Percentiles rank a stretch among this genome's conserved stretches.
These are phyloP conservation scores for Cyclaneusma minus DNA, from an alignment of 2,329 filamentous ascomycete genomes.

Conservation along the genomic window DNA sequence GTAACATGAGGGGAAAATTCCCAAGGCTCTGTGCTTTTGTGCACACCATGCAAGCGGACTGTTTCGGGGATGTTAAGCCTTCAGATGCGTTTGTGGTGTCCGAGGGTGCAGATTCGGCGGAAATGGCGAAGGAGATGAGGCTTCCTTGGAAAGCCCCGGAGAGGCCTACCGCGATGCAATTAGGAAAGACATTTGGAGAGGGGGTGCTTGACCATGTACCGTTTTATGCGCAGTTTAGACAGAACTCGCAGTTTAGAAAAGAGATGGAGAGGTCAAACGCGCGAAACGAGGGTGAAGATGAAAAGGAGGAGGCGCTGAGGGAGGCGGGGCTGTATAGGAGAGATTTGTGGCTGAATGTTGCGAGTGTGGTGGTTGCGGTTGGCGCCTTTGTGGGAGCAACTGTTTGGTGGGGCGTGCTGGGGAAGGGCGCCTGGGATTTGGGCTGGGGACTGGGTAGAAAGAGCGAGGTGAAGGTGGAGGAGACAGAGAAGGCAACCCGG, in stretches of 20 bases:
- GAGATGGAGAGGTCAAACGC: neutral
- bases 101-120: constrained; percentile 2
- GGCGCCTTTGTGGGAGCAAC: no score
- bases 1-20: constrained; percentile 35
- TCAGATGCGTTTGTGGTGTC: constrained; percentile 12
- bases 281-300: constrained; percentile 4
- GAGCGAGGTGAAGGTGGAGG: no score
- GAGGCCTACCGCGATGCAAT: constrained; percentile 13
- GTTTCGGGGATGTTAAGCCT: constrained; percentile 17
- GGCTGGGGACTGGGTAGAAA: no score
- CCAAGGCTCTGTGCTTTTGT: constrained; percentile 27
- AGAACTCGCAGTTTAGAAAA: neutral
- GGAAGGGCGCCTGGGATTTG: no score
- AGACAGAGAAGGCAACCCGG: constrained; percentile 5
- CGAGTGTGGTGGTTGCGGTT: no score
- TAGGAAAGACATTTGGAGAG: constrained; percentile 11
- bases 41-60: constrained; percentile 19
- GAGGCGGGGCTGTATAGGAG: constrained; percentile 6
- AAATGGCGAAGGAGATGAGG: constrained; percentile 4
- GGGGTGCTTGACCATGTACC: constrained; percentile 6
- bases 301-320: constrained; percentile 4
- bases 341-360: no score
- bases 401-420: no score
- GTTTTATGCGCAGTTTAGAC: no score
- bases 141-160: constrained; percentile 18